Evolutionary conservation across 176 grass and related monocot genomes (phyloP), one percentile per base, ranked within the genome.

Genomic region (Zoysia japonica): DNA sequence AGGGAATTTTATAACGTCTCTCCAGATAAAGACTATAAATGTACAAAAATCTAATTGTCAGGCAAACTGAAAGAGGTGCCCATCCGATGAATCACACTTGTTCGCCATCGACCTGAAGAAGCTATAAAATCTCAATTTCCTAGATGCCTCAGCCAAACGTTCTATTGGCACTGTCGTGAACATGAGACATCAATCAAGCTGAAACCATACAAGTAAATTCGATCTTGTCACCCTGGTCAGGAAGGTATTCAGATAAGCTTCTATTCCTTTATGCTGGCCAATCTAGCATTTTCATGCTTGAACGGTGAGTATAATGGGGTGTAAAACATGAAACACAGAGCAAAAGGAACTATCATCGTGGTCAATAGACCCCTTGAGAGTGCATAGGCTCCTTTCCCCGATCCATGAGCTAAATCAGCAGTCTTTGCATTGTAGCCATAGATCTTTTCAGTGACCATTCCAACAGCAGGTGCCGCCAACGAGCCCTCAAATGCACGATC

Each of bases 401-500:
- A 94, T n/a, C 92, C 95, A 47, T 88, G 82, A 8, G 17, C 71
- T 7, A 92, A 77, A 78, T 75, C 90, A 1, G 93, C 61, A 0
- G 89, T 84, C 82, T 98, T 92, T 0, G 88, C 37, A 9, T 98
- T 83, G 68, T 93, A 94, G 35, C 95, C 95, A 50, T 98, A 98
- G 1, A 98, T 67, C 78, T 78, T 94, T 80, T 98, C 92, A 0
- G 95, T 89, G 9, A 98, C 84, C 65, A 89, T 83, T 17, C 95
- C 95, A 3, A 94, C 92, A 19, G 81, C 92, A 43, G 95, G 95
- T 38, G 95, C 94, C 6, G 90, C 71, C n/a, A 98, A 92, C 0
- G 95, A 93, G 35, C 92, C 95, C 74, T 97, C 95, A 0, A 98
- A 94, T 5, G 89, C 89, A 9, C 91, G 94, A 65, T 97, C 94